Evolutionary conservation across 306 rosid genomes (phyloP), one percentile per base, ranked within the genome.

Genomic region (Alnus glutinosa): DNA sequence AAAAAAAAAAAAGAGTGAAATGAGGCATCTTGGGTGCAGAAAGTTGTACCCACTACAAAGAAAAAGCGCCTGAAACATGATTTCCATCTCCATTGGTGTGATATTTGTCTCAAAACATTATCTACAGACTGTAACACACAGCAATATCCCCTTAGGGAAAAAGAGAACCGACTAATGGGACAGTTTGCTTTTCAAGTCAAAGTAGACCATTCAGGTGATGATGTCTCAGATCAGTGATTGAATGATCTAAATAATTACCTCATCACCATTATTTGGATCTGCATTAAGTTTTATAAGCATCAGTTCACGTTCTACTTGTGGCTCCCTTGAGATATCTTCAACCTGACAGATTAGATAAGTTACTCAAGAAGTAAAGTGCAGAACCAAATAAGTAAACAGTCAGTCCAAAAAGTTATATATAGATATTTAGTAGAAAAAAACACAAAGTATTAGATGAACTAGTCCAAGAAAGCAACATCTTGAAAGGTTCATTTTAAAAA

Each of bases 221-320:
- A n/a, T 42, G 46, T 42, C 23, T 37, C 61, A 67, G 52, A 47
- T 13, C 42, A 55, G 70, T 44, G 69, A 54, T 48, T 19, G 74
- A 74, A 80, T 67, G 76, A 54, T 72, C 34, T 58, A 52, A 62
- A 72, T 55, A n/a, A 12, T 83, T 79, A 86, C 92, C 92, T 89
- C 92, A 15, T 89, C 81, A 71, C 79, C 81, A 34, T 73, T 80
- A 57, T 74, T 82, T 50, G 87, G 85, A 80, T 86, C 89, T 71
- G 92, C 88, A 75, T 84, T 78, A n/a, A 89, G 90, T 80, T 89
- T 89, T 77, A 89, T 78, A 71, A 89, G 92, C 90, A 89, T 83
- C 79, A 86, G 50, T 71, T 89, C 92, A 23, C 90, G 90, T 72
- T 89, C 92, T 52, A 89, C 92, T 30, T 89, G 92, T 10, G 89